phyloP scores from a whole-genome alignment of 306 rosid genomes.

The Lablab purpureus region DNA sequence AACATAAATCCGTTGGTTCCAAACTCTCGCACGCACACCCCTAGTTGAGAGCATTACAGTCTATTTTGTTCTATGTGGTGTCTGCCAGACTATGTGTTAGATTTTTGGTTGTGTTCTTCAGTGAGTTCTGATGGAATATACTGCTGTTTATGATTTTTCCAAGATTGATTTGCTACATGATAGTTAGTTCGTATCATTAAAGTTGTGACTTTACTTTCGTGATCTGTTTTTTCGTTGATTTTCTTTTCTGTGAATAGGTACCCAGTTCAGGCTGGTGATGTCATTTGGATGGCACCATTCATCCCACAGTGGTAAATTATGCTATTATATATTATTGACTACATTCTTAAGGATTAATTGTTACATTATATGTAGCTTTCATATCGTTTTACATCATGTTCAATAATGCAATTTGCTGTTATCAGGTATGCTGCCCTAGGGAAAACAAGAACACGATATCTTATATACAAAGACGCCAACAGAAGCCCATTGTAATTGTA shows the following conservation, averaged over 20 bases:
- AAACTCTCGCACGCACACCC: neutral
- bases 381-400: conserved; percentile 31
- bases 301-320: conserved; percentile 85
- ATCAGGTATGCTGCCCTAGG: conserved; percentile 97
- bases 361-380: conserved; percentile 20
- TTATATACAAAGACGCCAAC: conserved; percentile 90
- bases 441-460: conserved; percentile 78
- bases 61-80: neutral
- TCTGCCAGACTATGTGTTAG: neutral
- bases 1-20: neutral
- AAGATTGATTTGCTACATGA: neutral
- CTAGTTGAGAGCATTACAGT: conserved; percentile 13
- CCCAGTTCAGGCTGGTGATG: conserved; percentile 94
- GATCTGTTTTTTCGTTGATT: conserved; percentile 6
- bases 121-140: conserved; percentile 15
- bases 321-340: neutral
- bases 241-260: conserved; percentile 62
- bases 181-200: conserved; percentile 36
- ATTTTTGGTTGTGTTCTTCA: conserved; percentile 1
- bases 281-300: conserved; percentile 99
- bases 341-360: conserved; percentile 1
- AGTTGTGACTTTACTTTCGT: neutral
- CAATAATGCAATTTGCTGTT: conserved; percentile 21
- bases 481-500: conserved; percentile 66
- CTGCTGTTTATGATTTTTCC: neutral